Percentiles rank a stretch among this genome's conserved stretches.
phyloP scores from a whole-genome alignment of 129 eudicot genomes.

The Lonicera japonica region DNA sequence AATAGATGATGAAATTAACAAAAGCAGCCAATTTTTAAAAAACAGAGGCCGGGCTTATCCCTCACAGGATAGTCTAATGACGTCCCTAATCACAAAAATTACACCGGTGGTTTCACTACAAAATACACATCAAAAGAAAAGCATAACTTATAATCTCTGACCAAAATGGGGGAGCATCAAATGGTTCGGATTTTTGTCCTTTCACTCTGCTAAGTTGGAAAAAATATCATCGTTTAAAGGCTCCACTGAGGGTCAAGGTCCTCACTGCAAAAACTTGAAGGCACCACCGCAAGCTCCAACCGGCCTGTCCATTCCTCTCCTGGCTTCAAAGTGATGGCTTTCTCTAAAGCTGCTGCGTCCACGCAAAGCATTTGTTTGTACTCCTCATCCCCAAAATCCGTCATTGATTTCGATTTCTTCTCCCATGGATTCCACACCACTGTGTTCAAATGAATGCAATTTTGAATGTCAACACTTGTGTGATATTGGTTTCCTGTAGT shows the following conservation, averaged over 20 bases:
- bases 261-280: conserved; percentile 74
- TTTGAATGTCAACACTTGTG: neutral
- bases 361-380: conserved; percentile 90
- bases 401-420: conserved; percentile 79
- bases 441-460: conserved; percentile 4
- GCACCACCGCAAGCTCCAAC: conserved; percentile 57
- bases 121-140: neutral
- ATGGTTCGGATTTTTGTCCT: neutral
- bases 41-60: conserved; percentile 20
- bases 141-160: neutral
- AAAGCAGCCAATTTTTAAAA: conserved; percentile 16
- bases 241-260: conserved; percentile 43
- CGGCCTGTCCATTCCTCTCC: conserved; percentile 96
- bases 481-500: no score
- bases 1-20: no score
- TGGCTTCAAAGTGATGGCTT: conserved; percentile 65
- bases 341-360: conserved; percentile 77
- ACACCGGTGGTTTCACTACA: neutral
- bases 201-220: no score
- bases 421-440: conserved; percentile 99
- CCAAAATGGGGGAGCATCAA: neutral
- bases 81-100: neutral
- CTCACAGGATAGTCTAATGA: neutral
- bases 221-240: neutral
- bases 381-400: conserved; percentile 83